Conservation (phyloP, 2,329 filamentous ascomycete species). For the Hypoxylon sp. region DNA sequence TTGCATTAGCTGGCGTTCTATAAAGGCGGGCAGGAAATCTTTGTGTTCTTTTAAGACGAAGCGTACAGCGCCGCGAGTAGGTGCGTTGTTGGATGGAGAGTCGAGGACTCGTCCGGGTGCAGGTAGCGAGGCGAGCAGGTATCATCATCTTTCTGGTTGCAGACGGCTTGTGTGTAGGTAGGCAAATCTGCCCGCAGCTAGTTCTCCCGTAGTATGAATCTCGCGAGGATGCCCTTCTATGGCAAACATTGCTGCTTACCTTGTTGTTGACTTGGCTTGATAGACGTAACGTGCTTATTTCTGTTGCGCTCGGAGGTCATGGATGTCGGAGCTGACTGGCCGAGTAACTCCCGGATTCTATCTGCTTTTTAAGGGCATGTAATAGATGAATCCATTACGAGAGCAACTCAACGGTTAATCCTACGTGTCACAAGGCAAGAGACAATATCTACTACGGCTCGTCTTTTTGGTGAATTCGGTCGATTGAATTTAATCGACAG, state of each 20-base stretch:
- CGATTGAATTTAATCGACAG: constrained; percentile 26
- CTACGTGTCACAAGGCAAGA: constrained; percentile 1
- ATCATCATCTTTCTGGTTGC: constrained; percentile 25
- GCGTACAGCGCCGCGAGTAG: not conserved
- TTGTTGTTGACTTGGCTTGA: too few relatives aligned
- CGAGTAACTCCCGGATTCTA: not conserved
- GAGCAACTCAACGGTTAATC: not conserved
- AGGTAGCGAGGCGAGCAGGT: constrained; percentile 10
- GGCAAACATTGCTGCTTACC: not conserved
- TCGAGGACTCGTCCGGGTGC: not conserved
- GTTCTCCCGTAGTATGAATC: constrained; percentile 30
- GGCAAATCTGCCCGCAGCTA: constrained; percentile 14
- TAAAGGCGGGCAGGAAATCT: constrained; percentile 24
- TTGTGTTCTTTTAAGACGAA: constrained; percentile 9
- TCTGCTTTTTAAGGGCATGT: too few relatives aligned
- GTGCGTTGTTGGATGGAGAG: constrained; percentile 2
- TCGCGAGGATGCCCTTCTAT: constrained; percentile 30
- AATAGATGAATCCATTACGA: not conserved
- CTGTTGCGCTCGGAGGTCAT: not conserved
- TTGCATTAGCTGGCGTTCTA: constrained; percentile 44
- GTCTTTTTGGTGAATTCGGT: constrained; percentile 9
- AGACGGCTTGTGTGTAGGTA: constrained; percentile 26
- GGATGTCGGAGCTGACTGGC: not conserved
- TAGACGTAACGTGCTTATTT: not conserved
- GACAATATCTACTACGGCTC: not conserved